Percentiles rank a stretch among this genome's conserved stretches.
Evolutionary conservation across 108 stramenopile genomes (phyloP).

Genomic region (Cyclotella distinguenda): DNA sequence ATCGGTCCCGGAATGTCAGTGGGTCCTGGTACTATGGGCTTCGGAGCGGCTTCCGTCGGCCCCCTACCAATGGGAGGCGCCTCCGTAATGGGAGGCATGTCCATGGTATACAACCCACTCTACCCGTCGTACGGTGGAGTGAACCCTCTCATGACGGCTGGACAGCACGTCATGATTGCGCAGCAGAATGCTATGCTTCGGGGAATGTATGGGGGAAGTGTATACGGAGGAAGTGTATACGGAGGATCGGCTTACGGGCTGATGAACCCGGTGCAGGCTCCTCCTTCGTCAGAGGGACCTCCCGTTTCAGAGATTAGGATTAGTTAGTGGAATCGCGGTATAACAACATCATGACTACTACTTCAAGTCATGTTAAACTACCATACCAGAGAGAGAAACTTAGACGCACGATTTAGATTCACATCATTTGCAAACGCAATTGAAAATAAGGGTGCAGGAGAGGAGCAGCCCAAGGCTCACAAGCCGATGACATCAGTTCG

Average conservation of each 20-base stretch:
- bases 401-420: too few relatives aligned
- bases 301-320: constrained; percentile 15
- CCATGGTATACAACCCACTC: neutral
- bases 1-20: constrained; percentile 17
- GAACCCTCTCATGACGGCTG: constrained; percentile 6
- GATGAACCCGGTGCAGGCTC: neutral
- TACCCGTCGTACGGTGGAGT: constrained; percentile 3
- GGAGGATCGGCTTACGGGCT: constrained; percentile 4
- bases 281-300: neutral
- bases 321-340: neutral
- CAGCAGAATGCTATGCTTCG: constrained; percentile 11
- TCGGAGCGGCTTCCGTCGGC: constrained; percentile 1
- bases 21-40: constrained; percentile 8
- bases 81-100: constrained; percentile 6
- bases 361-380: too few relatives aligned
- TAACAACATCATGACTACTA: neutral
- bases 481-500: too few relatives aligned
- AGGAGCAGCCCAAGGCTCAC: too few relatives aligned
- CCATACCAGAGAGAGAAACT: too few relatives aligned
- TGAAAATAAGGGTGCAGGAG: too few relatives aligned
- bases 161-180: neutral
- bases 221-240: constrained; percentile 8
- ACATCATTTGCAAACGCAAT: too few relatives aligned
- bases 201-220: constrained; percentile 14
- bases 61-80: too few relatives aligned